phyloP scores from a whole-genome alignment of 139 green algal species.

The Chlorella sp. region DNA sequence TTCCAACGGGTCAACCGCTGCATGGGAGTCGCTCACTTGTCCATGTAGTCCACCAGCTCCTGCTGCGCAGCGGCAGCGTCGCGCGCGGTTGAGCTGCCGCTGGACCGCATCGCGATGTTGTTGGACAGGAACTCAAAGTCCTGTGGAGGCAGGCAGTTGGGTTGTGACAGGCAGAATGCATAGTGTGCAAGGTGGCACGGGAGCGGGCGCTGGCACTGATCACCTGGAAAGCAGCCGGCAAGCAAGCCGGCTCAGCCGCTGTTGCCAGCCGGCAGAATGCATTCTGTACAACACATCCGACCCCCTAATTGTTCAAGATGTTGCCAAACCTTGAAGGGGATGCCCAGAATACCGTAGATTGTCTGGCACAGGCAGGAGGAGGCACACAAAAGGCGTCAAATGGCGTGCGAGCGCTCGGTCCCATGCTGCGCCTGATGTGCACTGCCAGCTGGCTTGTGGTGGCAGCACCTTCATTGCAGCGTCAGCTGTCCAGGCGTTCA shows the following conservation, averaged over 20 bases:
- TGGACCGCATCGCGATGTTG: slow-evolving; percentile 53
- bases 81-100: slow-evolving; percentile 36
- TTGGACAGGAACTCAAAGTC: slow-evolving; percentile 47
- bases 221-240: no score
- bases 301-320: no score
- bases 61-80: slow-evolving; percentile 47
- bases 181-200: no score
- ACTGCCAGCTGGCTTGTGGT: no score
- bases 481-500: background rate
- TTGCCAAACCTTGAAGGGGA: slow-evolving; percentile 9
- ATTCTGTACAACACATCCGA: no score
- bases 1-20: background rate
- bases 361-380: background rate
- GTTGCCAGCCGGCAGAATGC: background rate
- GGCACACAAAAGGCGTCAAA: no score
- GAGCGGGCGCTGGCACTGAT: no score
- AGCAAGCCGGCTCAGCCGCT: no score
- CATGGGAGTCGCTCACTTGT: background rate
- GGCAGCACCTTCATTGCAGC: no score
- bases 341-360: slow-evolving; percentile 58
- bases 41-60: slow-evolving; percentile 55
- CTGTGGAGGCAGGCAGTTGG: no score
- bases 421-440: no score
- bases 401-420: no score
- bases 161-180: background rate